A percentile compares a stretch with the other conserved stretches of the same genome.
Evolutionary conservation across 2,329 filamentous ascomycete species (phyloP).

Genomic region (Penicillium hesseltinei): DNA sequence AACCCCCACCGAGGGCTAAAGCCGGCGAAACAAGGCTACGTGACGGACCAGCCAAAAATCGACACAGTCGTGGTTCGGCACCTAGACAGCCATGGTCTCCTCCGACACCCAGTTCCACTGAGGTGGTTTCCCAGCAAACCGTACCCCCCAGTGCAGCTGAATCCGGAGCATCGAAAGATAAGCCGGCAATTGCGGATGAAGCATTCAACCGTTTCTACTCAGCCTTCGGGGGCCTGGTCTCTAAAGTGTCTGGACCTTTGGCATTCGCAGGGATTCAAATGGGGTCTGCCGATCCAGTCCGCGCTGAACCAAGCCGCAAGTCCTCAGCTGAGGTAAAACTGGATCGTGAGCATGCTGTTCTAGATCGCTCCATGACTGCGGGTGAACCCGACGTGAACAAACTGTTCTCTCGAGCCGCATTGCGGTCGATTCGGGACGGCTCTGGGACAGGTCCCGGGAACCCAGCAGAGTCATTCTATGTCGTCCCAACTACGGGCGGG

Average conservation of each 20-base stretch:
- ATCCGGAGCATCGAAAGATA: slow-evolving; percentile 16
- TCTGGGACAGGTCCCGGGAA: slow-evolving; percentile 59
- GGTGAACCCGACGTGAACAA: slow-evolving; percentile 74
- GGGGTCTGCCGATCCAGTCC: slow-evolving; percentile 46
- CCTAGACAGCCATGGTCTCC: slow-evolving; percentile 37
- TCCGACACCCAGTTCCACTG: slow-evolving; percentile 34
- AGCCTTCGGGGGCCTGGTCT: slow-evolving; percentile 85
- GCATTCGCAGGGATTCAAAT: slow-evolving; percentile 91
- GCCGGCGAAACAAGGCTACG: slow-evolving; percentile 32
- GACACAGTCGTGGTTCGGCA: slow-evolving; percentile 22
- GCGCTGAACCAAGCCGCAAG: slow-evolving; percentile 30
- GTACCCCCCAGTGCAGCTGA: slow-evolving; percentile 33
- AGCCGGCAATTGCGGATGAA: slow-evolving; percentile 56
- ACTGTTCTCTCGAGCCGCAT: slow-evolving; percentile 80
- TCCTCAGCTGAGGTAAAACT: slow-evolving; percentile 38
- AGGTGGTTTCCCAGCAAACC: slow-evolving; percentile 35
- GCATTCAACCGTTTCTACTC: slow-evolving; percentile 89
- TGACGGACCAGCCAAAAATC: slow-evolving; percentile 27
- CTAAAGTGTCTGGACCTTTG: slow-evolving; percentile 81
- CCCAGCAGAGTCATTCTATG: slow-evolving; percentile 74
- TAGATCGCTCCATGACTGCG: slow-evolving; percentile 38
- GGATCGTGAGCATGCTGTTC: slow-evolving; percentile 41
- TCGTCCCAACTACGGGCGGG: slow-evolving; percentile 87
- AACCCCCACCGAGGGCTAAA: slow-evolving; percentile 47
- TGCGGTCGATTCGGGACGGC: slow-evolving; percentile 72